Conservation (phyloP, 1,284 basidiomycete genomes). For the Xerocomus tenax region DNA sequence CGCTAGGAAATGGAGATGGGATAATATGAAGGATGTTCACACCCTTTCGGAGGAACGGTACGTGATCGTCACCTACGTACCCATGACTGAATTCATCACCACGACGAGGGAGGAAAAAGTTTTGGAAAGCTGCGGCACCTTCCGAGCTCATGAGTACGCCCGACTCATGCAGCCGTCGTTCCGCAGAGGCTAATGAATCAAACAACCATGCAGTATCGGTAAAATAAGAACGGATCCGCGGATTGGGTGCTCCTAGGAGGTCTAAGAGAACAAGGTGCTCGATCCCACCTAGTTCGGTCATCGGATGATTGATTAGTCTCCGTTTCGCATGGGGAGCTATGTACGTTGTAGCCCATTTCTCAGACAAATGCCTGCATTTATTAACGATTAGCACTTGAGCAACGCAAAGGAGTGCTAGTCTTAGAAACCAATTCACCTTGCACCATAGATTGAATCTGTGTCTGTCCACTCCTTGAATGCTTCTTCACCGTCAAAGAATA, state of each 20-base stretch:
- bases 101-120: conserved; percentile 55
- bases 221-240: conserved; percentile 72
- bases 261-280: conserved; percentile 89
- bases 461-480: conserved; percentile 88
- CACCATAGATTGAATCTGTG: conserved; percentile 89
- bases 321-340: conserved; percentile 53
- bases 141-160: conserved; percentile 43
- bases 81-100: conserved; percentile 39
- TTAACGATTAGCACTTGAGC: conserved; percentile 1
- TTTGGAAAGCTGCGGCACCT: conserved; percentile 39
- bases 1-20: conserved; percentile 77
- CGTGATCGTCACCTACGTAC: conserved; percentile 88
- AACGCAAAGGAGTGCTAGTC: background rate
- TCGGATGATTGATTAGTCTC: conserved; percentile 44
- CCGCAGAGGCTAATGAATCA: conserved; percentile 61
- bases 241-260: conserved; percentile 69
- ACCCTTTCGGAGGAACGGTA: conserved; percentile 79
- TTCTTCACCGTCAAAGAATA: conserved; percentile 98
- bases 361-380: conserved; percentile 65
- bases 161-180: conserved; percentile 54
- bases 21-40: conserved; percentile 91
- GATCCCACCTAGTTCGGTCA: conserved; percentile 67
- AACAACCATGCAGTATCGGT: conserved; percentile 89
- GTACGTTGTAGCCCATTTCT: conserved; percentile 71
- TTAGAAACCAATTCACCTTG: conserved; percentile 45